Base-by-base conservation (phyloP, 495 filamentous ascomycete genomes). In the Penicillium soppii region DNA sequence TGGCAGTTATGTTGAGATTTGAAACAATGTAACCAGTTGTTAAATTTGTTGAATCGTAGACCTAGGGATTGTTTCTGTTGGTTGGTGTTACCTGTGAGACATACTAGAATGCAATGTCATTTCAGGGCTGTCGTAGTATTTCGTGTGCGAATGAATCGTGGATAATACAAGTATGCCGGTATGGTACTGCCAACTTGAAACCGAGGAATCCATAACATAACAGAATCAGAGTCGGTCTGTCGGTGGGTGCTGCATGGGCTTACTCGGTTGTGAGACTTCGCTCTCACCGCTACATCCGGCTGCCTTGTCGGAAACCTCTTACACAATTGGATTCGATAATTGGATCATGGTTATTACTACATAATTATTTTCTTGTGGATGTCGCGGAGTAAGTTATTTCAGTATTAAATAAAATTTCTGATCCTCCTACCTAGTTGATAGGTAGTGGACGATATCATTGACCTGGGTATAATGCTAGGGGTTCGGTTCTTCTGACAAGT, bases 391-490 rank as follows among this genome's bases (percentile, higher is more conserved):
- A 29, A 29, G n/a, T 17, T 33, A 35, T 37, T 23, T 37, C n/a
- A 21, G 32, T 35, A 47, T 46, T 46, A n/a, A 38, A 19, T 26
- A 15, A 5, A n/a, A n/a, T n/a, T n/a, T n/a, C n/a, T n/a, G n/a
- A n/a, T n/a, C n/a, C n/a, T n/a, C n/a, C n/a, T 37, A 32, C 41
- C 41, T 43, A 30, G 25, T 43, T 43, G 41, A 43, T 30, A 43
- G 41, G 26, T 30, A 43, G 17, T 9, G 25, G 40, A 5, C 32
- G 19, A 45, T 45, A 32, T 35, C 29, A 45, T 35, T 29, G 43
- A 19, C 29, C 22, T 32, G 41, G 41, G 43, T 45, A 45, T 46
- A 35, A 32, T 20, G 32, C 12, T 19, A 23, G 21, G 4, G 9
- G 17, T 47, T 27, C 23, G 17, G 23, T 20, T 35, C 15, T 37